Base-by-base conservation (phyloP, 2,329 filamentous ascomycete species). In the Beauveria caledonica region DNA sequence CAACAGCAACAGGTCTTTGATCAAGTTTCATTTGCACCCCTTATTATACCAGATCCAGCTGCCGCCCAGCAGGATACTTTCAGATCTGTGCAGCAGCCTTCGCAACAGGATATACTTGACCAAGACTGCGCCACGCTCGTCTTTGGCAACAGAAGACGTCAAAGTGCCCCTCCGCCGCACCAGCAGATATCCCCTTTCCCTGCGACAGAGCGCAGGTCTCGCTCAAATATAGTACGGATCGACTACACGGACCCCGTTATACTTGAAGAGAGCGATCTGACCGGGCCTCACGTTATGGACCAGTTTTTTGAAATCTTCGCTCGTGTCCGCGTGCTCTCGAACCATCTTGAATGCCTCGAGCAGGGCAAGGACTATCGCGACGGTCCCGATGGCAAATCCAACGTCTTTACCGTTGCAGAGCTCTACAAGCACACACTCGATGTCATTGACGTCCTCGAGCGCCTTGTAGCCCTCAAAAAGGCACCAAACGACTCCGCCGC, bases 371-470 rank as follows among this genome's bases (percentile, higher is more conserved):
- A 63, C 1, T 51, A 66, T 5, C 57, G 60, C 15, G 61, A 61
- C 44, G 69, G 67, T 13, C 62, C 58, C 33, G 66, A 66, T 33
- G 67, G 66, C 42, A 68, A 62, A 45, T 62, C 58, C 25, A 62
- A 63, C 60, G 70, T 66, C 25, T 77, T 77, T 50, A 74, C 75
- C 3, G 70, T 77, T 39, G 73, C 76, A 50, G 70, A 71, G 40
- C 72, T 77, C 66, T 77, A 77, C 65, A 69, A 73, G 58, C 68
- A 77, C 25, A 76, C 75, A 5, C 70, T 71, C 8, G 60, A 66
- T 6, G 62, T 66, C 0, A 56, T 62, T 2, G 62, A 60, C 53
- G 15, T 54, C 48, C 29, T 45, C 52, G 44, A 61, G 61, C 62
- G 25, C 54, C 58, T 3, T 21, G 56, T 25, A 21, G 62, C 64